Evolutionary conservation across 176 grass and related monocot genomes (phyloP).

Genomic region (Musa schizocarpa): DNA sequence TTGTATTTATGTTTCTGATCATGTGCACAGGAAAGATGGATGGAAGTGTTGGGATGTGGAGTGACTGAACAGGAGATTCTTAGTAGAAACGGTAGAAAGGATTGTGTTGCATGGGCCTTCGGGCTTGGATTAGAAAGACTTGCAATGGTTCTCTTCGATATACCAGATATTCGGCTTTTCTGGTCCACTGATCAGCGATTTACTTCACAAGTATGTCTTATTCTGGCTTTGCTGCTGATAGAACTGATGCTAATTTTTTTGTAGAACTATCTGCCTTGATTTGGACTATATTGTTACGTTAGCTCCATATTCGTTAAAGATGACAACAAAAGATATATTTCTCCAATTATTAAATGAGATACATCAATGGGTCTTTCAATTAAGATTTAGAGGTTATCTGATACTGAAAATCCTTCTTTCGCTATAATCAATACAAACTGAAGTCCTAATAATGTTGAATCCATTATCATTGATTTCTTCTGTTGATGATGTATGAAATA

Average conservation of each 20-base stretch:
- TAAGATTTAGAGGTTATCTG: too few relatives aligned
- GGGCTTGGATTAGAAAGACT: slow-evolving; percentile 88
- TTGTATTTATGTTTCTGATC: not conserved
- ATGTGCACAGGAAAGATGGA: slow-evolving; percentile 64
- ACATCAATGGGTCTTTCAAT: too few relatives aligned
- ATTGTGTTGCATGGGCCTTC: slow-evolving; percentile 91
- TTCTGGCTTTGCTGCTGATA: not conserved
- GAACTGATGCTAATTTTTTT: not conserved
- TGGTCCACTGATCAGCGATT: slow-evolving; percentile 86
- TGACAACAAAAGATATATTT: too few relatives aligned
- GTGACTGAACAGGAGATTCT: slow-evolving; percentile 91
- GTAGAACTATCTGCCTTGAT: not conserved
- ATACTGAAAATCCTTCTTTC: too few relatives aligned
- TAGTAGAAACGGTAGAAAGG: slow-evolving; percentile 60
- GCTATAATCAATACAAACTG: too few relatives aligned
- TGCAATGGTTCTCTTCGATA: slow-evolving; percentile 94
- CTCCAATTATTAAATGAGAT: too few relatives aligned
- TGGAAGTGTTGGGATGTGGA: slow-evolving; percentile 96
- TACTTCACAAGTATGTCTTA: slow-evolving; percentile 61
- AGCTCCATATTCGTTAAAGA: too few relatives aligned
- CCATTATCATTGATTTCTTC: too few relatives aligned
- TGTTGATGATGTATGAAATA: too few relatives aligned
- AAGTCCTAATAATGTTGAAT: too few relatives aligned
- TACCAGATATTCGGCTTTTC: slow-evolving; percentile 93
- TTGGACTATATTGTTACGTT: too few relatives aligned